Conservation (phyloP, 2,329 filamentous ascomycete genomes). For the Chaetomiaceae sp. region DNA sequence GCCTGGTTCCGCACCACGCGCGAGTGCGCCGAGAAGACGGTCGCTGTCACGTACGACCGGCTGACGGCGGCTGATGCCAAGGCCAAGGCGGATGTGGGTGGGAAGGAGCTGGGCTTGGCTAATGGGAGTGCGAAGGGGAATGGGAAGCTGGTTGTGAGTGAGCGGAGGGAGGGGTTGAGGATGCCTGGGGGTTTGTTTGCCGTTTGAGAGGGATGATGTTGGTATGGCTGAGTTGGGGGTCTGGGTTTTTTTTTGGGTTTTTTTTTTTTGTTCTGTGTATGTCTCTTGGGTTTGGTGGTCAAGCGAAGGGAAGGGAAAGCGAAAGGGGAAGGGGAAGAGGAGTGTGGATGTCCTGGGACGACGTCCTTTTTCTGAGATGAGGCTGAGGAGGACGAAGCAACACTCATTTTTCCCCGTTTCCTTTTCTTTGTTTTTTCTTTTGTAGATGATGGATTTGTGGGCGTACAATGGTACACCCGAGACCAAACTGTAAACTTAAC, state of each 20-base stretch:
- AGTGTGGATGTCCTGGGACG: no score
- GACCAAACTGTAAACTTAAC: conserved; percentile 11
- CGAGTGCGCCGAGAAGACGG: conserved; percentile 28
- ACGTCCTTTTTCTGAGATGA: neutral
- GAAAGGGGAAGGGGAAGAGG: neutral
- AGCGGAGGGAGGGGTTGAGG: neutral
- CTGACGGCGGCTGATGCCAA: conserved; percentile 9
- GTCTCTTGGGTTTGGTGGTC: neutral
- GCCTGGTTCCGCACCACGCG: conserved; percentile 50
- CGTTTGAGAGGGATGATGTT: conserved; percentile 2
- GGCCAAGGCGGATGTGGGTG: neutral
- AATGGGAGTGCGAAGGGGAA: neutral
- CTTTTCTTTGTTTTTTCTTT: conserved; percentile 1
- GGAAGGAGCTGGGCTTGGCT: no score
- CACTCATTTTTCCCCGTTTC: neutral
- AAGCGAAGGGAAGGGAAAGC: neutral
- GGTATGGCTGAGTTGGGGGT: neutral
- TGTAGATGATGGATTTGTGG: conserved; percentile 1
- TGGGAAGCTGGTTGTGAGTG: no score
- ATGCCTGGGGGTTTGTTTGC: conserved; percentile 15
- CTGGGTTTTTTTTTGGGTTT: conserved; percentile 1
- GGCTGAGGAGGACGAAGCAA: neutral
- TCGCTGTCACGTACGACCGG: conserved; percentile 22
- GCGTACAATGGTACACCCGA: conserved; percentile 3
- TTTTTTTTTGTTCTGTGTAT: neutral